These are phyloP conservation scores for Leccinum rimulosum DNA, from an alignment of 768 basidiomycete genomes.

Conservation along the genomic window DNA sequence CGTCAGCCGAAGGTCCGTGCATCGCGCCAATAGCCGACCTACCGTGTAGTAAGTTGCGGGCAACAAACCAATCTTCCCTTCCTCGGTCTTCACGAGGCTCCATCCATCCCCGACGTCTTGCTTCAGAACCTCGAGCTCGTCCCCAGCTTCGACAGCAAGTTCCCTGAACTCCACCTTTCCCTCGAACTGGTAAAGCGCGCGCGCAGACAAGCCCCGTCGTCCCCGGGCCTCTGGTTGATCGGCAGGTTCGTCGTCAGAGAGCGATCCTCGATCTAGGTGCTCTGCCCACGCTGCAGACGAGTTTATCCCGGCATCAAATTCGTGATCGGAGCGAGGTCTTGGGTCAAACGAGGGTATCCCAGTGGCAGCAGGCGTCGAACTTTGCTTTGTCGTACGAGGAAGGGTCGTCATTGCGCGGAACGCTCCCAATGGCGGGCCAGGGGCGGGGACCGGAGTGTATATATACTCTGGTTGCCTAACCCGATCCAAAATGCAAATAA, in stretches of 20 bases:
- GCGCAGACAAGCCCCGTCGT: constrained; percentile 47
- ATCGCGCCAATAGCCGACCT: constrained; percentile 16
- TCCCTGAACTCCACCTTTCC: constrained; percentile 77
- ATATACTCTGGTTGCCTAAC: constrained; percentile 3
- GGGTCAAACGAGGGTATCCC: constrained; percentile 21
- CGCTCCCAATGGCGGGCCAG: background rate
- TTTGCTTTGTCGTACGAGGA: constrained; percentile 32
- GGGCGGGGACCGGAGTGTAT: background rate
- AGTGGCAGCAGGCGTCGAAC: constrained; percentile 12
- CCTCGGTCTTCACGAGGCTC: constrained; percentile 63
- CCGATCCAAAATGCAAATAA: constrained; percentile 7
- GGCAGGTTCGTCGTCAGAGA: constrained; percentile 53
- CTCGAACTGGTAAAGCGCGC: constrained; percentile 72
- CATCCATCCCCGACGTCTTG: constrained; percentile 76
- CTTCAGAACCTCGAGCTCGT: constrained; percentile 66
- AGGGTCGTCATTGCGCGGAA: constrained; percentile 35
- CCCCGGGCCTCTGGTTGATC: constrained; percentile 35
- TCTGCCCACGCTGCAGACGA: constrained; percentile 77
- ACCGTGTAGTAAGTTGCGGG: constrained; percentile 76
- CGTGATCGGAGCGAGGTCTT: constrained; percentile 30
- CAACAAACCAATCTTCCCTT: constrained; percentile 65
- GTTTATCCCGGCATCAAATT: constrained; percentile 78
- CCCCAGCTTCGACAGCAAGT: constrained; percentile 64
- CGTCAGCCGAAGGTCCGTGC: background rate
- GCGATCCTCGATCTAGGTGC: constrained; percentile 43